Conservation (phyloP, 495 filamentous ascomycete genomes). For the Massariosphaeria phaeospora region DNA sequence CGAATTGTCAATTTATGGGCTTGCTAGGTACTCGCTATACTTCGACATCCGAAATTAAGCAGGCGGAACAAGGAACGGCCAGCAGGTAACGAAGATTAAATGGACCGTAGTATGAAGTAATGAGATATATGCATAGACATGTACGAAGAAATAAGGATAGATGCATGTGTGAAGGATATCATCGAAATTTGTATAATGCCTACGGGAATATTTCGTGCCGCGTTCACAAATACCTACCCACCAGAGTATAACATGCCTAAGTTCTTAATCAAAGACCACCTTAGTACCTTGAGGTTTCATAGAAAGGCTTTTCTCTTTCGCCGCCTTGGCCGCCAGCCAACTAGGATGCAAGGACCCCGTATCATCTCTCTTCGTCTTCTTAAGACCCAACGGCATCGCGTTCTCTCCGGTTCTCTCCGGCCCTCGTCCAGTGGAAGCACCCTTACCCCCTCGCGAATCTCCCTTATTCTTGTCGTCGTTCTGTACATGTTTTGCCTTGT, state of each 20-base stretch:
- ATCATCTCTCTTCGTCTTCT: conserved; percentile 55
- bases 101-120: too few relatives aligned
- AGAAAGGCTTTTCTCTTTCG: conserved; percentile 64
- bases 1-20: too few relatives aligned
- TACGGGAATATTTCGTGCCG: background rate
- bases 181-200: too few relatives aligned
- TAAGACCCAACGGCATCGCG: conserved; percentile 27
- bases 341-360: conserved; percentile 74
- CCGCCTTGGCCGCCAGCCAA: conserved; percentile 84
- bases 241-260: background rate
- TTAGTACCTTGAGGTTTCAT: conserved; percentile 80
- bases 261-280: conserved; percentile 72
- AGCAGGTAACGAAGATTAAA: too few relatives aligned
- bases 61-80: too few relatives aligned
- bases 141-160: too few relatives aligned
- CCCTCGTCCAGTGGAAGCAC: background rate
- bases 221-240: background rate
- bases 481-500: conserved; percentile 65
- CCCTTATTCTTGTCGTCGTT: conserved; percentile 42
- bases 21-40: too few relatives aligned
- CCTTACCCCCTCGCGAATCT: conserved; percentile 21
- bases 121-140: too few relatives aligned
- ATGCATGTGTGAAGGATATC: too few relatives aligned
- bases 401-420: conserved; percentile 21
- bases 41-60: too few relatives aligned